phyloP scores from a whole-genome alignment of 352 stramenopile species.

The Phytophthora nicotianae region DNA sequence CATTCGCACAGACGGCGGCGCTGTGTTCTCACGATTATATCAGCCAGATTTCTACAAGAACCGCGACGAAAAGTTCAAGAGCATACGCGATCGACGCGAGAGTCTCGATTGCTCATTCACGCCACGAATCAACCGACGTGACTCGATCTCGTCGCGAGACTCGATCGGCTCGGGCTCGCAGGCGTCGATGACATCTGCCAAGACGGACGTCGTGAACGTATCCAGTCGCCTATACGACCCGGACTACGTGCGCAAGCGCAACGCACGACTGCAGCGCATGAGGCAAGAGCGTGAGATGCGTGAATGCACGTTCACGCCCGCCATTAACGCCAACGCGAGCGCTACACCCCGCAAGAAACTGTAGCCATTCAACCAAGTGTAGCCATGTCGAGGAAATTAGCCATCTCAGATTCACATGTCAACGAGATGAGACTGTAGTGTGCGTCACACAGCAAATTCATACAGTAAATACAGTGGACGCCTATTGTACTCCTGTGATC shows the following conservation, averaged over 20 bases:
- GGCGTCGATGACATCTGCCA: constrained; percentile 68
- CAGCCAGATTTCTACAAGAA: constrained; percentile 87
- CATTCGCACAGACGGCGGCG: constrained; percentile 75
- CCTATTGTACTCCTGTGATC: neutral
- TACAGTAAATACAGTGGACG: neutral
- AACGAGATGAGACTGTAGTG: constrained; percentile 20
- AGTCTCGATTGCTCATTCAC: constrained; percentile 64
- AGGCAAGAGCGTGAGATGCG: constrained; percentile 81
- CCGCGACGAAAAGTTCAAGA: constrained; percentile 70
- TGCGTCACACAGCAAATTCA: constrained; percentile 12
- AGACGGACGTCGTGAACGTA: constrained; percentile 78
- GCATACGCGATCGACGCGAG: constrained; percentile 71
- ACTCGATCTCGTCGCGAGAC: constrained; percentile 67
- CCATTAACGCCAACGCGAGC: constrained; percentile 59
- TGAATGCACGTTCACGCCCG: constrained; percentile 78
- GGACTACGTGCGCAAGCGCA: constrained; percentile 83
- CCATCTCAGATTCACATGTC: neutral
- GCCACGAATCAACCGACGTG: constrained; percentile 55
- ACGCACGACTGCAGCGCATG: constrained; percentile 75
- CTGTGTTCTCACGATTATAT: constrained; percentile 84
- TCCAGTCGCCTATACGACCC: constrained; percentile 87
- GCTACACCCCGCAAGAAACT: constrained; percentile 37
- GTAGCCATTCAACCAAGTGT: constrained; percentile 25
- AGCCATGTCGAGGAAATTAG: constrained; percentile 14
- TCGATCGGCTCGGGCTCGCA: constrained; percentile 65